These are phyloP conservation scores for Prosopis cineraria DNA, from an alignment of 306 rosid species.

Conservation along the genomic window DNA sequence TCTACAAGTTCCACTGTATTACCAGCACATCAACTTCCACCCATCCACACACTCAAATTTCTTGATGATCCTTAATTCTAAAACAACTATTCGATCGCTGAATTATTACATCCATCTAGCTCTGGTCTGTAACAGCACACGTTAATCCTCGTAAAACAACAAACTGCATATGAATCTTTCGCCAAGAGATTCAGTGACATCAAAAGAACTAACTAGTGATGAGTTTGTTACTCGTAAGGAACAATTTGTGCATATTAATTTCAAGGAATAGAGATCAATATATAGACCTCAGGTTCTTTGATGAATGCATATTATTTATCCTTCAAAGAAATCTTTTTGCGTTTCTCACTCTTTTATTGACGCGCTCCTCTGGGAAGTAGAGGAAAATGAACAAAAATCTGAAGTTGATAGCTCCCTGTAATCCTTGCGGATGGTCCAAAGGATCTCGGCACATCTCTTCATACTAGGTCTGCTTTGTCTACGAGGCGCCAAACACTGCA, in stretches of 20 bases:
- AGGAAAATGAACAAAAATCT: constrained; percentile 63
- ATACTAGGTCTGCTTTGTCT: constrained; percentile 90
- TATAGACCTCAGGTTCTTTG: constrained; percentile 6
- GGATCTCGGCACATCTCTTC: constrained; percentile 91
- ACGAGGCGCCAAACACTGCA: constrained; percentile 90
- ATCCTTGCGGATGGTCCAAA: constrained; percentile 94
- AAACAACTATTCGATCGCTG: neutral
- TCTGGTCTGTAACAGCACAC: neutral
- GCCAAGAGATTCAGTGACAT: neutral
- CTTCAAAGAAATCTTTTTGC: neutral
- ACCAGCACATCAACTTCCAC: constrained; percentile 4
- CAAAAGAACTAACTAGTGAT: neutral
- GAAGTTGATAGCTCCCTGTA: constrained; percentile 59
- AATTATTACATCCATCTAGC: neutral
- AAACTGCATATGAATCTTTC: neutral
- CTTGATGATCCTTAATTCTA: neutral
- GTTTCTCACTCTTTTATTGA: constrained; percentile 41
- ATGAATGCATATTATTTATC: constrained; percentile 1
- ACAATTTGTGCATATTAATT: neutral
- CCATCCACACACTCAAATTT: constrained; percentile 24
- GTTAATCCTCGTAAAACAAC: neutral
- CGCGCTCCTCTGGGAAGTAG: constrained; percentile 51
- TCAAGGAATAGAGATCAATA: neutral
- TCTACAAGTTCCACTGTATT: constrained; percentile 39
- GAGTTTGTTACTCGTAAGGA: neutral